Base-by-base conservation (phyloP, 805 yeast species). In the Kuraishia piskuri region DNA sequence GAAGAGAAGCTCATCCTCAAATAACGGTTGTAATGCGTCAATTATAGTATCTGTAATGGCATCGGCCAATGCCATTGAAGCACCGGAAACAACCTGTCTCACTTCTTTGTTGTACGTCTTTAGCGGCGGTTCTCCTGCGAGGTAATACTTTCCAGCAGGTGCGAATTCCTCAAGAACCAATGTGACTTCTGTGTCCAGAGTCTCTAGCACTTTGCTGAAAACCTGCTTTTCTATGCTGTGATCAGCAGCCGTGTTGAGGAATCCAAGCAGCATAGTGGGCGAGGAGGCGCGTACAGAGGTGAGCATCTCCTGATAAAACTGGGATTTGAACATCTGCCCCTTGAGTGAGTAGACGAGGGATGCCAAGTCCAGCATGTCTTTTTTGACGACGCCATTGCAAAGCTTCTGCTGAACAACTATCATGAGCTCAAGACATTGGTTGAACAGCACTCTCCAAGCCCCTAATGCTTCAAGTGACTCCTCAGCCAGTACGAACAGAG, bases 1-100 rank as follows among this genome's bases (percentile, higher is more conserved):
- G 53, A 75, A 71, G 9, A 68, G 61, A 24, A 60, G 65, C 40
- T 57, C 40, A 6, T 31, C 40, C 7, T 31, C 40, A 31, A 31
- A 31, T 3, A 31, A 10, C 17, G 40, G 40, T 12, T 31, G 40
- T 31, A 31, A 31, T 7, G n/a, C 40, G 40, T 31, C 40, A 31
- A 31, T 31, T 3, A 31, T 14, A 31, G 40, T 31, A 10, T 31
- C 40, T 31, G 40, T 31, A 12, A 31, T 5, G 40, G 40, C 40
- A 31, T 31, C 40, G 3, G 40, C 40, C 40, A 31, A 31, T 31
- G 17, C 40, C 40, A 31, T 31, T 10, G 40, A 31, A 31, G 40
- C 40, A 10, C 17, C 14, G 17, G 40, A 14, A 31, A 31, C 14
- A n/a, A 31, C 17, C n/a, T 31, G 17, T 31, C 17, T 31, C 14